phyloP scores from a whole-genome alignment of 768 basidiomycete species.

The Amanita pallidorosea region DNA sequence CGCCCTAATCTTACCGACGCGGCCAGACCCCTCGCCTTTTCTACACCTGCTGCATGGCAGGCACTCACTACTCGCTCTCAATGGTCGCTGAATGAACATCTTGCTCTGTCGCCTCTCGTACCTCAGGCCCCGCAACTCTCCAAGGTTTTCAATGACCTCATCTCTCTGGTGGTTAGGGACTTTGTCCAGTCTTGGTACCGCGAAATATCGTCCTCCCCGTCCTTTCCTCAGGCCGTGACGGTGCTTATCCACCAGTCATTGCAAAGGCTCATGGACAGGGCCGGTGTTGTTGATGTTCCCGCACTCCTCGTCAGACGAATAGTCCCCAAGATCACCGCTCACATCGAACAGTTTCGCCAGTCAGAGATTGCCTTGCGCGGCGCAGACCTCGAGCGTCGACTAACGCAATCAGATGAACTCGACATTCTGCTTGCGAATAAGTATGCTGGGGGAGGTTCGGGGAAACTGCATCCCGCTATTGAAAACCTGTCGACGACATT shows the following conservation, averaged over 20 bases:
- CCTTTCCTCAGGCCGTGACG: constrained; percentile 84
- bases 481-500: constrained; percentile 83
- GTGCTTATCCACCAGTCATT: constrained; percentile 58
- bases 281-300: constrained; percentile 56
- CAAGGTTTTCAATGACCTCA: constrained; percentile 65
- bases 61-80: constrained; percentile 81
- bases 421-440: constrained; percentile 78
- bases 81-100: constrained; percentile 71
- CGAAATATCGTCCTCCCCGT: constrained; percentile 73
- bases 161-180: constrained; percentile 74
- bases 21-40: constrained; percentile 73
- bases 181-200: constrained; percentile 89
- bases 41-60: constrained; percentile 92
- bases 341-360: constrained; percentile 83
- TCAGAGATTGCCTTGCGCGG: constrained; percentile 83
- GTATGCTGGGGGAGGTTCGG: constrained; percentile 56
- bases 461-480: constrained; percentile 75
- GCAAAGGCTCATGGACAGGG: constrained; percentile 44
- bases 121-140: constrained; percentile 59
- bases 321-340: constrained; percentile 80
- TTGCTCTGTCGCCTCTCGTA: constrained; percentile 55
- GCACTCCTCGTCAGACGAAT: constrained; percentile 74
- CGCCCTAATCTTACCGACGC: constrained; percentile 37
- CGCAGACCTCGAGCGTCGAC: constrained; percentile 66
- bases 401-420: constrained; percentile 85